Conservation (phyloP, 164 flowering plant species). For the Macadamia tetraphylla region DNA sequence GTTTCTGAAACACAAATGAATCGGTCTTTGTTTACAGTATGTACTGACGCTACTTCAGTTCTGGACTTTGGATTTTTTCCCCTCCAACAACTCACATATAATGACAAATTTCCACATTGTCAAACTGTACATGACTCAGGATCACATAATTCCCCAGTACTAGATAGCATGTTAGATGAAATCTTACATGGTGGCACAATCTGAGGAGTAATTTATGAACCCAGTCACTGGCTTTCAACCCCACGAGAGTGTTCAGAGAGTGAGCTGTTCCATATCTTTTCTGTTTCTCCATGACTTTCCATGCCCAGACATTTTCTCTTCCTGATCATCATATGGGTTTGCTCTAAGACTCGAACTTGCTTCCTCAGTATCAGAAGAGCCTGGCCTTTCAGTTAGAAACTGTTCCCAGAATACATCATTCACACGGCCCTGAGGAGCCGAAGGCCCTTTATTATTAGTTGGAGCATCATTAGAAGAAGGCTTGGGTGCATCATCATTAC, state of each 20-base stretch:
- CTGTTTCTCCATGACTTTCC: conserved; percentile 37
- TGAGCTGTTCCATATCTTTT: conserved; percentile 48
- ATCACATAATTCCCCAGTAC: background rate
- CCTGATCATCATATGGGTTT: conserved; percentile 44
- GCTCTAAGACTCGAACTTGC: conserved; percentile 57
- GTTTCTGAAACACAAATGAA: too few species aligned
- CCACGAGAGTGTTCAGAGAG: conserved; percentile 31
- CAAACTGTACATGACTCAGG: background rate
- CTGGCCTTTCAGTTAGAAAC: conserved; percentile 90
- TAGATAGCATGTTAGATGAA: conserved; percentile 2
- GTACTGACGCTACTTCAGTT: background rate
- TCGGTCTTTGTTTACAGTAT: background rate
- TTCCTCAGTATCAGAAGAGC: conserved; percentile 78
- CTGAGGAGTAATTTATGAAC: background rate
- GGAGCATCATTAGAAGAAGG: conserved; percentile 38
- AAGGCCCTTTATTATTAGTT: conserved; percentile 26
- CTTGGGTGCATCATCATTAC: conserved; percentile 17
- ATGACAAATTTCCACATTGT: background rate
- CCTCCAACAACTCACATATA: background rate
- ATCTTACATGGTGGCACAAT: conserved; percentile 2
- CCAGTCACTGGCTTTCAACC: background rate
- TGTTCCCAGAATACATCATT: conserved; percentile 98
- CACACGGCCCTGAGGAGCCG: conserved; percentile 45
- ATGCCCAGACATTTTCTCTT: conserved; percentile 40
- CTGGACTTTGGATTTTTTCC: background rate